phyloP scores from a whole-genome alignment of 306 rosid species.

The Quercus berberidifolia region DNA sequence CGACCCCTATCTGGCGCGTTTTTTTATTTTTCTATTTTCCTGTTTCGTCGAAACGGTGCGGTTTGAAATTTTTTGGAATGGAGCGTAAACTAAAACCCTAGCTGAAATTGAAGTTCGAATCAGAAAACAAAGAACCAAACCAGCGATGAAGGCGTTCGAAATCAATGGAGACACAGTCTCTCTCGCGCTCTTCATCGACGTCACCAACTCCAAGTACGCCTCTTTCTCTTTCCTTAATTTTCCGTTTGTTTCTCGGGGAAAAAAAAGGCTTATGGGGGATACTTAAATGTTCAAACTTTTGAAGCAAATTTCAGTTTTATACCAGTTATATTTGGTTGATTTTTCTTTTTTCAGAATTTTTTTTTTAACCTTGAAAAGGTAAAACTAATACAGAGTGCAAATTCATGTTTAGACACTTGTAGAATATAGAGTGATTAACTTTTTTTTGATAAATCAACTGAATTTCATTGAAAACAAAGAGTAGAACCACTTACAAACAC shows the following conservation, averaged over 20 bases:
- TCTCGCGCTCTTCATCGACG: slow-evolving; percentile 67
- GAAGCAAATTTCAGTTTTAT: not conserved
- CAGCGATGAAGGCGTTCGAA: slow-evolving; percentile 60
- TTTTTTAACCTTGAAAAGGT: not conserved
- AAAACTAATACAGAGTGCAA: not conserved
- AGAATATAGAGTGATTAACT: too few relatives aligned
- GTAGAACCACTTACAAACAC: too few relatives aligned
- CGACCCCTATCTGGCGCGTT: slow-evolving; percentile 31
- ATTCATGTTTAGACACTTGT: not conserved
- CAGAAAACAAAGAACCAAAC: slow-evolving; percentile 12
- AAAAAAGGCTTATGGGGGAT: not conserved
- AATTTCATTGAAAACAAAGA: too few relatives aligned
- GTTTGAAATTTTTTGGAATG: not conserved
- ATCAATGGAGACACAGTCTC: slow-evolving; percentile 50
- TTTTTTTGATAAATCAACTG: too few relatives aligned
- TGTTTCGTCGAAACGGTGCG: not conserved
- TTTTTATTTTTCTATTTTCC: not conserved
- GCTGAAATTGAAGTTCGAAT: not conserved
- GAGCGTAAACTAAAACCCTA: not conserved
- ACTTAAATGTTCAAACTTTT: not conserved
- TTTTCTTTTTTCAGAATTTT: not conserved
- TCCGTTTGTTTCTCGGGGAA: not conserved
- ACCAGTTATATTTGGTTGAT: not conserved
- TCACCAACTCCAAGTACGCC: slow-evolving; percentile 74
- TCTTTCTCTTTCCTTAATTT: slow-evolving; percentile 3